Evolutionary conservation across 257 asterid genomes (phyloP).

Genomic region (Asclepias syriaca): DNA sequence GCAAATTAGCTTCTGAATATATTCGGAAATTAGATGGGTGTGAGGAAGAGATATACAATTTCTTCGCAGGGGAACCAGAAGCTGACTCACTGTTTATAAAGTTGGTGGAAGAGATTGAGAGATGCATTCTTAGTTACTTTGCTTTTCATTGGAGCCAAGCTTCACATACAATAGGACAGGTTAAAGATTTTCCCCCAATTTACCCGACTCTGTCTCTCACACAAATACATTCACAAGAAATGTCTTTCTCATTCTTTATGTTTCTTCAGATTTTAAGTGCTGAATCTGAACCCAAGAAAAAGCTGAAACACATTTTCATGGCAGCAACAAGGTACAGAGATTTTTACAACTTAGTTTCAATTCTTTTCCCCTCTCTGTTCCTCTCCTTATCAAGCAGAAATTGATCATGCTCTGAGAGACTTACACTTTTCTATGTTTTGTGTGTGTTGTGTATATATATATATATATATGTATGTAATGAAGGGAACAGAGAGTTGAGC

Average conservation of each 20-base stretch:
- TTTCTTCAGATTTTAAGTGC: constrained; percentile 58
- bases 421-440: neutral
- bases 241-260: neutral
- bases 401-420: neutral
- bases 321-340: constrained; percentile 76
- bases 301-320: constrained; percentile 80
- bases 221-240: neutral
- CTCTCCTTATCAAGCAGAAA: neutral
- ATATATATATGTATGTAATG: constrained; percentile 5
- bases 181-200: constrained; percentile 4
- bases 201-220: neutral
- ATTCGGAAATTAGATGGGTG: constrained; percentile 70
- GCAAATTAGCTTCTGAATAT: constrained; percentile 83
- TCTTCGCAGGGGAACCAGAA: constrained; percentile 58
- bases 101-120: constrained; percentile 82
- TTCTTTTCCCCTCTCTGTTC: neutral
- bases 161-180: constrained; percentile 78
- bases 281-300: constrained; percentile 75
- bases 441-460: too few species aligned
- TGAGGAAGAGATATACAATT: constrained; percentile 73
- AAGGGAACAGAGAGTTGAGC: constrained; percentile 89
- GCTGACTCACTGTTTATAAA: constrained; percentile 86
- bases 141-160: constrained; percentile 92
- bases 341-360: neutral
- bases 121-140: constrained; percentile 84